Evolutionary conservation across 768 basidiomycete species (phyloP), one percentile per base, ranked within the genome.

Genomic region (Phylloporus sp.): DNA sequence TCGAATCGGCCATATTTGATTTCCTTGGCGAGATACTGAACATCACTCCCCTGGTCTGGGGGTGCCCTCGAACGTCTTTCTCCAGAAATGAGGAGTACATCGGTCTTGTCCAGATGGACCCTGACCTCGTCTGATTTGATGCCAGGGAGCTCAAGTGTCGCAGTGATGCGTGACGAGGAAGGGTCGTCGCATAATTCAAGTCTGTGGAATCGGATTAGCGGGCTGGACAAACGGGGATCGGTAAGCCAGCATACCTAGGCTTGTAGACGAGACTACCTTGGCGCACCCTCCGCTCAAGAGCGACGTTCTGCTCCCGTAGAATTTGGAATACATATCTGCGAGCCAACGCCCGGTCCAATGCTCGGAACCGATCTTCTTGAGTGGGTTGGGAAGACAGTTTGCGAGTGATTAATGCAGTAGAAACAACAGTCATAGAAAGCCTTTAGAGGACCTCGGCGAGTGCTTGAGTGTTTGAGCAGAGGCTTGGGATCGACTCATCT

Each of bases 131-230:
- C 66, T 18, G 64, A 59, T 26, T 66, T 67, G 48, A 76, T 58
- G 18, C 74, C 74, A 16, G 74, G 74, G 16, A 76, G 64, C 49
- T 76, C 74, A 9, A 76, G 62, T 1, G 60, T 59, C 7, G 75
- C 73, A 16, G 61, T 64, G 38, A 73, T 60, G 42, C 62, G 59
- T 5, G 68, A 62, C 13, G 59, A 65, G 1, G 59, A 53, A 1
- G 70, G 65, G 36, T 73, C 69, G 54, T 76, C 72, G 47, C 62
- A 75, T 23, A 76, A 26, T 47, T 76, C 74, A 50, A 74, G 66
- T 39, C 74, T 76, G 50, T 27, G 23, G 45, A 29, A 23, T 12
- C 4, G 27, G 16, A 36, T 69, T 15, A 69, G 57, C 16, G 16
- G 8, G 48, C 54, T 55, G 44, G 27, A 15, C 24, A 32, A 18